Evolutionary conservation across 83 land plant species (phyloP), one percentile per base, ranked within the genome.

Genomic region (Diphasiastrum complanatum): DNA sequence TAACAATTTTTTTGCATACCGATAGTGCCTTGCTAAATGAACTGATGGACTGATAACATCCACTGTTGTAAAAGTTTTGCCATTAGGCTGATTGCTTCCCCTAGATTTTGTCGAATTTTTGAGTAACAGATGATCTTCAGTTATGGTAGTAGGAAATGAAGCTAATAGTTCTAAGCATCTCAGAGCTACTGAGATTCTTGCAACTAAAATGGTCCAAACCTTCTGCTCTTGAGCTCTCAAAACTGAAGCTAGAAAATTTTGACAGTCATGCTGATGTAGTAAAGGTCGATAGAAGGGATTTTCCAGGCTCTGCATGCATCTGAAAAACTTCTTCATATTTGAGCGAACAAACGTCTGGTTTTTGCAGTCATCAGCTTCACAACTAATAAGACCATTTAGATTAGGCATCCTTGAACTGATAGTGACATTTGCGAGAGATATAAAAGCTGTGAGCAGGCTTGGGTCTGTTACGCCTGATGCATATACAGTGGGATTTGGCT

Each of bases 401-500:
- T 29, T 29, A 30, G 2, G 3, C 4, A 50, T 28, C 20, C 14
- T n/a, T 2, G 27, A 19, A 47, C 4, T 2, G 2, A 49, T 4
- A 10, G 20, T 2, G 16, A 40, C 32, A 47, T 16, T 5, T 14
- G 63, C 64, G 19, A 64, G 56, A 18, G 71, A 24, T 47, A 34
- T 66, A 47, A 68, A 57, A 1, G 65, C 51, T 20, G 67, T 63
- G 32, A 63, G 22, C 0, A 75, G 68, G 35, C 65, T 75, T 18
- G 78, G 78, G 47, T 75, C 78, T 24, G 35, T 56, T n/a, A 75
- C 51, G 16, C 78, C 78, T 26, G 30, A 28, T 47, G 51, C 50
- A 51, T 75, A 75, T 0, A 75, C 41, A 6, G 61, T 70, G 27
- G 78, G 78, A 36, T 74, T 66, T 5, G 78, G 78, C 43, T 68